Percentiles rank a stretch among this genome's conserved stretches.
These are phyloP conservation scores for Yamadazyma ubonensis DNA, from an alignment of 805 yeast genomes.

Conservation along the genomic window DNA sequence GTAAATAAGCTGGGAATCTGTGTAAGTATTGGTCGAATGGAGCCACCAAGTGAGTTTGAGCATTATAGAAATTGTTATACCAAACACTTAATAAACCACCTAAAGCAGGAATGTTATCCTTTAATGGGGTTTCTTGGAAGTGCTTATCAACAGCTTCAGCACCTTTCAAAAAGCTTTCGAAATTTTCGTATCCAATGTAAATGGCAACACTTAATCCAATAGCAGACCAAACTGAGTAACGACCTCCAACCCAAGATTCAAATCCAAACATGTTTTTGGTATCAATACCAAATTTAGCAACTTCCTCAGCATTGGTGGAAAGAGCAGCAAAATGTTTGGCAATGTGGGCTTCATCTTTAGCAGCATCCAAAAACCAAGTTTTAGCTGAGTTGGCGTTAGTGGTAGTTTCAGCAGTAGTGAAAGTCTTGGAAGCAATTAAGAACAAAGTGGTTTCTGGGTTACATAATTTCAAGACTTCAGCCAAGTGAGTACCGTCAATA, in stretches of 20 bases:
- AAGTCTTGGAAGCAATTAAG: constrained; percentile 93
- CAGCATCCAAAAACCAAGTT: constrained; percentile 81
- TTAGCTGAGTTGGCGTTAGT: constrained; percentile 96
- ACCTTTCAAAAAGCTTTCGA: constrained; percentile 89
- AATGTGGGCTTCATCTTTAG: constrained; percentile 66
- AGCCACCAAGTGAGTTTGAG: constrained; percentile 97
- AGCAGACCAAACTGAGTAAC: constrained; percentile 99
- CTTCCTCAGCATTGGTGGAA: constrained; percentile 90
- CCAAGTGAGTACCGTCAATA: constrained; percentile 97
- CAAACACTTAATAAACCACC: constrained; percentile 95
- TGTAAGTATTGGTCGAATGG: constrained; percentile 99
- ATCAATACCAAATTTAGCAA: constrained; percentile 93
- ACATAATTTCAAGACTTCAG: constrained; percentile 77
- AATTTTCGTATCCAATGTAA: constrained; percentile 94
- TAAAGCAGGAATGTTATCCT: constrained; percentile 85
- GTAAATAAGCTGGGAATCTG: constrained; percentile 99
- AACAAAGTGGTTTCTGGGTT: constrained; percentile 91
- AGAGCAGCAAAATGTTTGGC: constrained; percentile 98
- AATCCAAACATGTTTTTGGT: constrained; percentile 98
- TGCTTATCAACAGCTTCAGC: constrained; percentile 97
- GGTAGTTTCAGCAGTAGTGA: constrained; percentile 97
- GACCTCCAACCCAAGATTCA: constrained; percentile 99
- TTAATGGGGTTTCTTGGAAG: constrained; percentile 79
- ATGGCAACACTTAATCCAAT: constrained; percentile 95
- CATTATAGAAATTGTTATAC: constrained; percentile 98